Percentiles rank a stretch among this genome's conserved stretches.
Conservation (phyloP, 1,284 basidiomycete genomes). For the Sanguinoderma infundibulare region DNA sequence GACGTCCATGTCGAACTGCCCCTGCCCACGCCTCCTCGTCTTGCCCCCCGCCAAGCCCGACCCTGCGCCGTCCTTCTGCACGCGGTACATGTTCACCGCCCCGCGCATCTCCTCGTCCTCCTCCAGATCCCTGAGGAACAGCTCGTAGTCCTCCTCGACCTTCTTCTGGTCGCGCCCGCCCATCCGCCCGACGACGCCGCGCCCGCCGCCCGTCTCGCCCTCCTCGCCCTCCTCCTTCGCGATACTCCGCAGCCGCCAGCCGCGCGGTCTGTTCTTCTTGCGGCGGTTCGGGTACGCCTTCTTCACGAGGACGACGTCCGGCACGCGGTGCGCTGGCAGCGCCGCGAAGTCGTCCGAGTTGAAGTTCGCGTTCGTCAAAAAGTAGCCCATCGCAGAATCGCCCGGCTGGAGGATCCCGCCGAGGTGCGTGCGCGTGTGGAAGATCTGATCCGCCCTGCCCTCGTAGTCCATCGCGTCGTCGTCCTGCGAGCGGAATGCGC, state of each 20-base stretch:
- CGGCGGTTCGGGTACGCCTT: constrained; percentile 95
- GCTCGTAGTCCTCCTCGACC: constrained; percentile 96
- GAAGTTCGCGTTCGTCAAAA: constrained; percentile 89
- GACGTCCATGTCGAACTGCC: constrained; percentile 75
- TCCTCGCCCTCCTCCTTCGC: constrained; percentile 92
- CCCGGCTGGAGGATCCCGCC: constrained; percentile 96
- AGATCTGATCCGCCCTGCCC: constrained; percentile 69
- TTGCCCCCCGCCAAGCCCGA: constrained; percentile 53
- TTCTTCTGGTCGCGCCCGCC: constrained; percentile 93
- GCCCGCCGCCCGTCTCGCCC: constrained; percentile 72
- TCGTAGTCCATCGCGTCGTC: constrained; percentile 68
- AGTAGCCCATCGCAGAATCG: constrained; percentile 92
- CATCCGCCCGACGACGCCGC: constrained; percentile 88
- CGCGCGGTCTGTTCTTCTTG: constrained; percentile 87
- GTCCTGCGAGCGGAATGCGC: constrained; percentile 70
- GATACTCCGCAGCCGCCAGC: constrained; percentile 92
- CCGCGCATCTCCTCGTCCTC: constrained; percentile 95
- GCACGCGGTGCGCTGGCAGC: constrained; percentile 78
- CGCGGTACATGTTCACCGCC: constrained; percentile 90
- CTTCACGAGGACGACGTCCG: constrained; percentile 93
- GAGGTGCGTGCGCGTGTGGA: constrained; percentile 95
- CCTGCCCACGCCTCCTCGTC: constrained; percentile 51
- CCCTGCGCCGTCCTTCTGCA: constrained; percentile 52
- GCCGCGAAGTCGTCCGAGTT: constrained; percentile 88
- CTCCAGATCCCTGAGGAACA: constrained; percentile 94